Percentiles rank a stretch among this genome's conserved stretches.
phyloP scores from a whole-genome alignment of 495 filamentous ascomycete species.

The Saxispiralis lemnorum region DNA sequence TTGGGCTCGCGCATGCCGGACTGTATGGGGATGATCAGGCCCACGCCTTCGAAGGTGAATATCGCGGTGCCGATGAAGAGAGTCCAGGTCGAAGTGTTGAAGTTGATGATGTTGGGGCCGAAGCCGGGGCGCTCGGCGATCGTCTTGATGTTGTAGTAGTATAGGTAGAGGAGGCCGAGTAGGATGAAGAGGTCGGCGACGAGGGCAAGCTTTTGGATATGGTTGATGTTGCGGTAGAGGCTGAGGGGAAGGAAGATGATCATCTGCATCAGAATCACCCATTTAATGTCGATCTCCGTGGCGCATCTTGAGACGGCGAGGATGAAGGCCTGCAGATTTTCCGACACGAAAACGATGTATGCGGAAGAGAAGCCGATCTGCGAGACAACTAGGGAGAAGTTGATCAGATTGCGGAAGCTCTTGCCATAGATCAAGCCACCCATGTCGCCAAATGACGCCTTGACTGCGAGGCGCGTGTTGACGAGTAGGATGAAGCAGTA shows the following conservation, averaged over 20 bases:
- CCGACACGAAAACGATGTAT: constrained; percentile 95
- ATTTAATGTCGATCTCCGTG: constrained; percentile 65
- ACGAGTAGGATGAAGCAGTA: constrained; percentile 93
- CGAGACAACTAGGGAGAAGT: constrained; percentile 77
- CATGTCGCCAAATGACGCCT: constrained; percentile 90
- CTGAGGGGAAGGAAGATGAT: constrained; percentile 84
- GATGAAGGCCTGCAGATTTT: constrained; percentile 90
- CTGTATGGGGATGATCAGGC: constrained; percentile 96
- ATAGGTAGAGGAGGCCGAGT: constrained; percentile 79
- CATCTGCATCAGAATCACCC: constrained; percentile 81
- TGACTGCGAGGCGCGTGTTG: constrained; percentile 62
- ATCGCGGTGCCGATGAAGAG: constrained; percentile 96
- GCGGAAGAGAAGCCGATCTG: constrained; percentile 91
- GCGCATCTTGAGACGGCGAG: constrained; percentile 65
- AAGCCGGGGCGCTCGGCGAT: constrained; percentile 57
- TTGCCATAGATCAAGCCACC: constrained; percentile 81
- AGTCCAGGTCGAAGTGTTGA: constrained; percentile 82
- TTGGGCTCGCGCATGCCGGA: constrained; percentile 80
- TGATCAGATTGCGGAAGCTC: constrained; percentile 72
- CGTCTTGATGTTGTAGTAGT: constrained; percentile 87
- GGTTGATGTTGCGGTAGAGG: constrained; percentile 85
- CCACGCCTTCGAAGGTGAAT: constrained; percentile 96
- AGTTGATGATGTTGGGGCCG: constrained; percentile 56
- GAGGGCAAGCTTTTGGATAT: constrained; percentile 62
- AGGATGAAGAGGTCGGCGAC: constrained; percentile 89